Base-by-base conservation (phyloP, 805 yeast species). In the Cyberlindnera samutprakarnensis region DNA sequence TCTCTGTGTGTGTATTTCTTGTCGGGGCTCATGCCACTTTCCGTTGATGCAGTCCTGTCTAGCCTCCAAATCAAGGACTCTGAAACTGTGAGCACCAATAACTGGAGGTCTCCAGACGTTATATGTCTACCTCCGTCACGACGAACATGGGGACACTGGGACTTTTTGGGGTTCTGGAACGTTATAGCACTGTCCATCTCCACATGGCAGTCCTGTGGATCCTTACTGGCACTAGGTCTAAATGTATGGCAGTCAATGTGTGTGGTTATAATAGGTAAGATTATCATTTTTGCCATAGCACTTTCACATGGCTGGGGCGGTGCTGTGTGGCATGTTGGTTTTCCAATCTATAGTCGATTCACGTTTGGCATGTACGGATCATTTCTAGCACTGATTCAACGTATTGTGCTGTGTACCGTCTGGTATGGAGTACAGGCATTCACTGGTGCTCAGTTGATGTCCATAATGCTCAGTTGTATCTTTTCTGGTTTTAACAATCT, bases 281-380 rank as follows among this genome's bases (percentile, higher is more conserved):
- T 56, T 11, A 42, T 70, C 28, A 61, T 66, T 32, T 59, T 62
- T 24, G 38, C 55, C 3, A 50, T 64, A 27, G 66, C 72, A 9
- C 48, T 65, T 7, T 47, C 60, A 10, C 67, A 66, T 37, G 69
- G 72, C 21, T 59, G 62, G 47, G 64, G 62, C 12, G 76, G 77
- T 21, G 60, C 66, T 7, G 56, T 59, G 15, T 70, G 62, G 49
- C 75, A 68, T 45, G 56, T 71, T 25, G 74, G 75, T 1, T 71
- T 58, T 40, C 62, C 75, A 3, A 57, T 70, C 9, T 56, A 57
- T 31, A 54, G 61, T 16, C 49, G 76, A 30, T 57, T 61, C 28
- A 51, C 65, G 0, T 70, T 65, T 52, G 77, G 78, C 8, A 54
- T 67, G 23, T 49, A 57, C 36, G 73, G 75, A 3, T 58, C 68